Conservation (phyloP, 2,329 filamentous ascomycete species). For the Aspergillus novoparasiticus region DNA sequence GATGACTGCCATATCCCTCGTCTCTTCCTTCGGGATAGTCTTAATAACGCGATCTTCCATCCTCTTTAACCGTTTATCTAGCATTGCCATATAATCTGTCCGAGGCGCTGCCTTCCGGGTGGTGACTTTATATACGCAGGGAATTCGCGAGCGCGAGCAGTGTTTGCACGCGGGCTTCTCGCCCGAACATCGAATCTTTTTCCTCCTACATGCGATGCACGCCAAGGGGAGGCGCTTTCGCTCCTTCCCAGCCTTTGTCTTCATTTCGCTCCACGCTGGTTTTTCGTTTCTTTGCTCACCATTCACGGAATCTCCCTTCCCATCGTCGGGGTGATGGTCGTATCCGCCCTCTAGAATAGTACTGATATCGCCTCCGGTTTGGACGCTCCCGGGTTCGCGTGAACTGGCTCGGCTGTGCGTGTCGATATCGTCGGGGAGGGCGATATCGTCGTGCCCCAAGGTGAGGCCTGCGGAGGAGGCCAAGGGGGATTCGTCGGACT, state of each 20-base stretch:
- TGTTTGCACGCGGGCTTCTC: constrained; percentile 98
- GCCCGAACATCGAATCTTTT: constrained; percentile 97
- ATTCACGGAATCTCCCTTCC: constrained; percentile 24
- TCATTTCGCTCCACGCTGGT: constrained; percentile 76
- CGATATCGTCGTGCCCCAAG: constrained; percentile 29
- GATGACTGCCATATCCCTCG: constrained; percentile 67
- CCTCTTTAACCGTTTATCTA: constrained; percentile 90
- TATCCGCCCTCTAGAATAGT: constrained; percentile 4
- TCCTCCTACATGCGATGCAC: constrained; percentile 92
- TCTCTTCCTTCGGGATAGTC: constrained; percentile 83
- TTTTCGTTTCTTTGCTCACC: constrained; percentile 56
- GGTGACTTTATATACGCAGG: constrained; percentile 97
- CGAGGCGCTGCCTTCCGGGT: constrained; percentile 90
- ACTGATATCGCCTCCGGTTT: constrained; percentile 24
- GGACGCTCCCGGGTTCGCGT: constrained; percentile 35
- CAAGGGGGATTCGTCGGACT: constrained; percentile 35
- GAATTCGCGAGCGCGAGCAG: constrained; percentile 86
- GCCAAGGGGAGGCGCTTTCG: constrained; percentile 88
- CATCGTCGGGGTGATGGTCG: constrained; percentile 6
- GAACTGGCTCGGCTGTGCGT: constrained; percentile 39
- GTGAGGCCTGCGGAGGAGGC: constrained; percentile 28
- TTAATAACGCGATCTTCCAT: constrained; percentile 99
- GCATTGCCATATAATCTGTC: constrained; percentile 98
- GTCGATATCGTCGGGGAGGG: constrained; percentile 36
- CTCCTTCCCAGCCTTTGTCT: constrained; percentile 93